Evolutionary conservation across 306 rosid species (phyloP).

Genomic region (Pachyrhizus erosus): DNA sequence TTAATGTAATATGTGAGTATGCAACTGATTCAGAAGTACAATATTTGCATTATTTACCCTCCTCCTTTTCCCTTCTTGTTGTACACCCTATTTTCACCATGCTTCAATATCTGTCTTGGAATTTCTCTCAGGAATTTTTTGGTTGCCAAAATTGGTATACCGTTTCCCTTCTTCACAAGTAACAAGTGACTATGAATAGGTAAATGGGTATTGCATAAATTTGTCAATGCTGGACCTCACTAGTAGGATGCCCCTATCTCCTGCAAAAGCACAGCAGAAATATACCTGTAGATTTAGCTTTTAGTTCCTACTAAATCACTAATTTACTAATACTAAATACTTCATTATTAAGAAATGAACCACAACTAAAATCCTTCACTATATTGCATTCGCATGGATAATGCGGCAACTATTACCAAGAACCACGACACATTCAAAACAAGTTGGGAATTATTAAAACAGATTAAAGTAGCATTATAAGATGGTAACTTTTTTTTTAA

Average conservation of each 20-base stretch:
- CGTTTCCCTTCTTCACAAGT: slow-evolving; percentile 1
- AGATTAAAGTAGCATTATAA: background rate
- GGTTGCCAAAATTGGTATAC: slow-evolving; percentile 28
- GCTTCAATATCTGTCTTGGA: slow-evolving; percentile 17
- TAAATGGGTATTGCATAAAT: slow-evolving; percentile 1
- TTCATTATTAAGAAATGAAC: background rate
- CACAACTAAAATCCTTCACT: background rate
- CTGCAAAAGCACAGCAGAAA: slow-evolving; percentile 33
- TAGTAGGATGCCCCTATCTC: slow-evolving; percentile 22
- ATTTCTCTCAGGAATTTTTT: background rate
- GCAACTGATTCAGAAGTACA: background rate
- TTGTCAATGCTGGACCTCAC: slow-evolving; percentile 34
- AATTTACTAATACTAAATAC: background rate
- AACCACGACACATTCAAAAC: background rate
- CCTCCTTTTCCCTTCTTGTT: background rate
- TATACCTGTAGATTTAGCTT: slow-evolving; percentile 3
- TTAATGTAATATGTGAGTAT: background rate
- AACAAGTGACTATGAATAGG: slow-evolving; percentile 13
- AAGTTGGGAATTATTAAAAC: too few relatives aligned
- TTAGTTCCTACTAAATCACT: background rate
- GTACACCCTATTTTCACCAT: slow-evolving; percentile 21
- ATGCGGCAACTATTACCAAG: background rate
- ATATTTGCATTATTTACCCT: slow-evolving; percentile 28
- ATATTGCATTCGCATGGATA: background rate
- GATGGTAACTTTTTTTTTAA: too few relatives aligned